Percentiles rank a stretch among this genome's conserved stretches.
Evolutionary conservation across 2,329 filamentous ascomycete genomes (phyloP).

Genomic region (Claviceps spartinae): DNA sequence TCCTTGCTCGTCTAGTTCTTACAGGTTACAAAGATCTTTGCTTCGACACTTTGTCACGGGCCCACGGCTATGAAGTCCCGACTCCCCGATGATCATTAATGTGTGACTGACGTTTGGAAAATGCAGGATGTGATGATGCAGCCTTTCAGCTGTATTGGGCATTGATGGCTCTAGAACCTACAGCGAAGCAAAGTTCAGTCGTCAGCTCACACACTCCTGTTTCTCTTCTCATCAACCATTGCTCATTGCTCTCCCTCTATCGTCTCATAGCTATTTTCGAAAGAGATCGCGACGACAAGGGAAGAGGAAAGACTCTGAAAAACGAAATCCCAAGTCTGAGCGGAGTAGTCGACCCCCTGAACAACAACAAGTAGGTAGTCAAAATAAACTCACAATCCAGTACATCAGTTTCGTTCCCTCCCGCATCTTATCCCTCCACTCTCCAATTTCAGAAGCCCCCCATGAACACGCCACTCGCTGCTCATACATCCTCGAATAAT

Average conservation of each 20-base stretch:
- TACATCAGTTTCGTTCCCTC: constrained; percentile 24
- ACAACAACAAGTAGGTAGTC: not conserved
- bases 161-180: not conserved
- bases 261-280: no score
- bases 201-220: not conserved
- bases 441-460: constrained; percentile 21
- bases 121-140: not conserved
- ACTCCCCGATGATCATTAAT: no score
- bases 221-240: not conserved
- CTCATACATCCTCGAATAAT: constrained; percentile 25
- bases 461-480: constrained; percentile 34
- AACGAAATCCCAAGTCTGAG: no score
- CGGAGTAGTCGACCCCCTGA: not conserved
- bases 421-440: constrained; percentile 20
- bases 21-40: no score
- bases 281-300: no score
- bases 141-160: not conserved
- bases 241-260: no score
- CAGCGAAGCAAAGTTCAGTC: not conserved
- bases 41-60: no score
- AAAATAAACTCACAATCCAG: constrained; percentile 23
- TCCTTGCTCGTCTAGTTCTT: no score
- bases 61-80: no score
- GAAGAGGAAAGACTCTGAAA: no score
- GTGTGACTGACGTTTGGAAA: not conserved